A percentile compares a stretch with the other conserved stretches of the same genome.
phyloP scores from a whole-genome alignment of 1,284 basidiomycete species.

The Trichosporon coremiiforme region DNA sequence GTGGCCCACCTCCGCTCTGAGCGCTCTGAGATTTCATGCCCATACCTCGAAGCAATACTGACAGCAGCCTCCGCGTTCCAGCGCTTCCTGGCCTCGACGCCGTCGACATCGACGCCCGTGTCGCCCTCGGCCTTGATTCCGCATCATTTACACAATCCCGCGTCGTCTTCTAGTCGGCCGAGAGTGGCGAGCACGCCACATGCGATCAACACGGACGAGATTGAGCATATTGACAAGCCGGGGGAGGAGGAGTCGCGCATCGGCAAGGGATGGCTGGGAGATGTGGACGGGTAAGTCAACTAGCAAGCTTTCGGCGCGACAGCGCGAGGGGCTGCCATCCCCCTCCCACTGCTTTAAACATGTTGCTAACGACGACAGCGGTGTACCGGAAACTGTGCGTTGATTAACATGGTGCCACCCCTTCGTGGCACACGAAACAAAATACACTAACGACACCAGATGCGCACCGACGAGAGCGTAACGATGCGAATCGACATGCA shows the following conservation, averaged over 20 bases:
- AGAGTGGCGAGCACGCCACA: conserved; percentile 17
- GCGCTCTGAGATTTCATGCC: too few relatives aligned
- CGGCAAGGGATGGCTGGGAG: conserved; percentile 50
- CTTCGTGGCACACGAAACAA: background rate
- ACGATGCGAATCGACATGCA: conserved; percentile 54
- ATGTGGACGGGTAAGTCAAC: conserved; percentile 48
- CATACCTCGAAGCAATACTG: too few relatives aligned
- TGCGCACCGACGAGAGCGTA: conserved; percentile 51
- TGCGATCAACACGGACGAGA: conserved; percentile 28
- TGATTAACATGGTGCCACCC: background rate
- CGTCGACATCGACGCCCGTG: conserved; percentile 31
- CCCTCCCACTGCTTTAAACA: too few relatives aligned
- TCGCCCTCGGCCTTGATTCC: conserved; percentile 35
- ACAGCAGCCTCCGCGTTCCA: conserved; percentile 36
- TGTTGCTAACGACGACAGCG: conserved; percentile 24
- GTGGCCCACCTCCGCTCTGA: too few relatives aligned
- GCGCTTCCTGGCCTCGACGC: conserved; percentile 34
- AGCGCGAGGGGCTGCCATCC: too few relatives aligned
- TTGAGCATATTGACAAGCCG: conserved; percentile 34
- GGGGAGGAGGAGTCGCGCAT: conserved; percentile 44
- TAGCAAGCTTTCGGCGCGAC: too few relatives aligned
- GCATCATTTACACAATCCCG: conserved; percentile 20
- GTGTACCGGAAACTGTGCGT: conserved; percentile 39
- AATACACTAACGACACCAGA: conserved; percentile 30
- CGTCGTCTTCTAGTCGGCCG: conserved; percentile 1